Evolutionary conservation across 371 early-diverging fungal genomes (phyloP).

Genomic region (Lichtheimia hyalospora): DNA sequence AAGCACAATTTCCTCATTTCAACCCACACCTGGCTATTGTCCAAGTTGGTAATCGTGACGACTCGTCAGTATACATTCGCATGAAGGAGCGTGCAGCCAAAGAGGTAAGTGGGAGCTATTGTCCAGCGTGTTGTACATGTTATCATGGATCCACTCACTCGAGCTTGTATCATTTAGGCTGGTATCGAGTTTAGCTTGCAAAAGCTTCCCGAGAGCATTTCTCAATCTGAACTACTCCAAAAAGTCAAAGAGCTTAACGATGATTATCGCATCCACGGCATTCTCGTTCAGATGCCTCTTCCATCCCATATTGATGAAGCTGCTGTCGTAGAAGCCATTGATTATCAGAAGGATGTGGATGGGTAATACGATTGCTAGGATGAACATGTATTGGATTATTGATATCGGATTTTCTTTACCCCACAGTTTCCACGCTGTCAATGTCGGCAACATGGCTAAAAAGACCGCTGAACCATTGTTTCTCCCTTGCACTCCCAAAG

Average conservation of each 20-base stretch:
- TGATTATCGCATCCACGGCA: slow-evolving; percentile 83
- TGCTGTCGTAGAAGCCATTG: slow-evolving; percentile 77
- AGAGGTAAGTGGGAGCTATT: slow-evolving; percentile 57
- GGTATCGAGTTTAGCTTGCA: slow-evolving; percentile 61
- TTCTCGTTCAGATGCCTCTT: slow-evolving; percentile 91
- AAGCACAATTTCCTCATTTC: slow-evolving; percentile 59
- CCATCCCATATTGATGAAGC: slow-evolving; percentile 77
- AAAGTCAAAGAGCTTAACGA: slow-evolving; percentile 68
- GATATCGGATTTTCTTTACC: no score
- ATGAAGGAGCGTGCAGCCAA: slow-evolving; percentile 87
- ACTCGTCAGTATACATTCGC: slow-evolving; percentile 85
- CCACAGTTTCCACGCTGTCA: slow-evolving; percentile 80
- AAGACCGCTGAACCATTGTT: slow-evolving; percentile 74
- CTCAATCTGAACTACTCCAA: slow-evolving; percentile 49
- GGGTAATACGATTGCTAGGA: slow-evolving; percentile 57
- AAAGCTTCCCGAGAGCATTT: slow-evolving; percentile 45
- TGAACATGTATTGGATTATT: no score
- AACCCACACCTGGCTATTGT: slow-evolving; percentile 82
- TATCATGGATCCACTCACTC: no score
- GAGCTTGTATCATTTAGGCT: slow-evolving; percentile 30
- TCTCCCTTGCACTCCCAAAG: slow-evolving; percentile 91
- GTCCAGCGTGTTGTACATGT: neutral
- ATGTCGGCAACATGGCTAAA: slow-evolving; percentile 87
- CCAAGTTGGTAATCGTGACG: slow-evolving; percentile 88
- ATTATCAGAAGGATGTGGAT: slow-evolving; percentile 89